Evolutionary conservation across 495 filamentous ascomycete genomes (phyloP).

Genomic region (Oidiodendron maius): DNA sequence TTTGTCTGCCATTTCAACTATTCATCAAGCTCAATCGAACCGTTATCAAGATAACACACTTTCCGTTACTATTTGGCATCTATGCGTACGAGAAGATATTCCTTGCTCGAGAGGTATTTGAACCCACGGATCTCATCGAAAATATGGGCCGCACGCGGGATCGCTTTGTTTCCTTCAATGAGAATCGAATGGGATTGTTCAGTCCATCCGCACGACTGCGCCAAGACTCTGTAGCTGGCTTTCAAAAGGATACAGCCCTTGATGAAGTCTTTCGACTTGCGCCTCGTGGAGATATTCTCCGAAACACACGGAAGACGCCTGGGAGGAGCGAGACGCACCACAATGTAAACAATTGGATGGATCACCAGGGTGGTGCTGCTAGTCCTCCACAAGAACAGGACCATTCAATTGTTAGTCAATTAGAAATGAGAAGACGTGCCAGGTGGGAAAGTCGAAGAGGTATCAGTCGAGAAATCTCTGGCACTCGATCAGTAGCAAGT

Average conservation of each 20-base stretch:
- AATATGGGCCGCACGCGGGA: conserved; percentile 28
- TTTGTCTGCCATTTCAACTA: conserved; percentile 66
- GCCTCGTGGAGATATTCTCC: conserved; percentile 28
- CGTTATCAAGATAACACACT: conserved; percentile 84
- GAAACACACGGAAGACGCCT: conserved; percentile 27
- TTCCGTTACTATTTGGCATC: conserved; percentile 78
- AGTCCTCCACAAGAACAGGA: conserved; percentile 60
- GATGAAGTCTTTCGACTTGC: conserved; percentile 79
- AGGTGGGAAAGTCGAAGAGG: conserved; percentile 7
- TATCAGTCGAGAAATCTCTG: conserved; percentile 28
- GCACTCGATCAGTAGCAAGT: conserved; percentile 45
- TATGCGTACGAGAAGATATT: conserved; percentile 79
- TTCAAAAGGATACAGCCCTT: conserved; percentile 83
- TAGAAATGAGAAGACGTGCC: conserved; percentile 40
- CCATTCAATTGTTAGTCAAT: conserved; percentile 47
- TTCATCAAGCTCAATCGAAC: conserved; percentile 79
- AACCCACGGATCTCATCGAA: conserved; percentile 67
- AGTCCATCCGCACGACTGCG: conserved; percentile 62
- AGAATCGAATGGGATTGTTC: conserved; percentile 51
- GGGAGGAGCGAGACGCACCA: conserved; percentile 63
- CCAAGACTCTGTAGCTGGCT: conserved; percentile 77
- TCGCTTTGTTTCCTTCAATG: conserved; percentile 48
- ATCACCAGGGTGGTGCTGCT: conserved; percentile 60
- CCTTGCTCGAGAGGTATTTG: conserved; percentile 62
- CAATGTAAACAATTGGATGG: conserved; percentile 84